Evolutionary conservation across 78 protist species (phyloP).

Genomic region (Guillardia theta): DNA sequence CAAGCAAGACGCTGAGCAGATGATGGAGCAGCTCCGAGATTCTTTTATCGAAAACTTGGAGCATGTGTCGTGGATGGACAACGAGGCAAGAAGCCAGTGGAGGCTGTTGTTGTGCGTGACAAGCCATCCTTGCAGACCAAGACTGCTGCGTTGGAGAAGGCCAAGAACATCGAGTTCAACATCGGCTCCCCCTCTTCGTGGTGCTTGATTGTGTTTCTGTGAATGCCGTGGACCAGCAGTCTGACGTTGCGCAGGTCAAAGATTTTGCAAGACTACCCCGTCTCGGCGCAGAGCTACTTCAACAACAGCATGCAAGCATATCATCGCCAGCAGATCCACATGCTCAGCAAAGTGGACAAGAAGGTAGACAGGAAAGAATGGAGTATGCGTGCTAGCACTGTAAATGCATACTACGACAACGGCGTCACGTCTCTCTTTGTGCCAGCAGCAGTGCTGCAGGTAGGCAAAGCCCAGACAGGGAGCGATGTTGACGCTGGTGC

Average conservation of each 20-base stretch:
- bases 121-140: no score
- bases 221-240: no score
- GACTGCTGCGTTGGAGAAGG: slow-evolving; percentile 3
- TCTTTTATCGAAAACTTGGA: neutral
- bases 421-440: neutral
- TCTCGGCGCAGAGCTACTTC: slow-evolving; percentile 7
- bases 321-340: neutral
- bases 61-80: slow-evolving; percentile 25
- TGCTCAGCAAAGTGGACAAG: neutral
- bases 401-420: slow-evolving; percentile 54
- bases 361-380: neutral
- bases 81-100: no score
- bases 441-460: slow-evolving; percentile 27
- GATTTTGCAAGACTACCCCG: no score
- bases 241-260: no score
- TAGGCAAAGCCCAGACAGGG: neutral
- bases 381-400: slow-evolving; percentile 38
- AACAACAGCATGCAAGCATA: neutral
- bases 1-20: neutral
- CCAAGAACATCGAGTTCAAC: slow-evolving; percentile 18
- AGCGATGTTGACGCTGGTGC: neutral
- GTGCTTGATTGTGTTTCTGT: neutral
- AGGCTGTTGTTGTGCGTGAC: no score
- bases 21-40: slow-evolving; percentile 14
- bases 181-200: neutral